phyloP scores from a whole-genome alignment of 2,329 filamentous ascomycete genomes.

The Talaromyces sp. region DNA sequence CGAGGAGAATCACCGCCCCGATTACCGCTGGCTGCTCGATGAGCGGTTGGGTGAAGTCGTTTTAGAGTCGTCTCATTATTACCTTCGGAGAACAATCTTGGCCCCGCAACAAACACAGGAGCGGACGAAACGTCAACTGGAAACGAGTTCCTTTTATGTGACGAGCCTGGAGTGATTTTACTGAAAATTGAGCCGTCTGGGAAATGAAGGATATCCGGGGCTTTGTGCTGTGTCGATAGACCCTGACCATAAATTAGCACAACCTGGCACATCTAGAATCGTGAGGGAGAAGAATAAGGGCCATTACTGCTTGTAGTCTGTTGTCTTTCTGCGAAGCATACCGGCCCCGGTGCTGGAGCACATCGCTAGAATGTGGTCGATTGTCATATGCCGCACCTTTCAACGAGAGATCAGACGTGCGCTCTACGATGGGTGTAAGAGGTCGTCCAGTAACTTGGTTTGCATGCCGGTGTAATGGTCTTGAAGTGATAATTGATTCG shows the following conservation, averaged over 20 bases:
- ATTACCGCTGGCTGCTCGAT: slow-evolving; percentile 20
- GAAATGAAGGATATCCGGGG: slow-evolving; percentile 24
- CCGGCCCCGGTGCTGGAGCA: not conserved
- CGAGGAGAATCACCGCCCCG: slow-evolving; percentile 24
- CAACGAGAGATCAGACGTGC: not conserved
- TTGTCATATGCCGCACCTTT: not conserved
- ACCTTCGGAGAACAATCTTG: slow-evolving; percentile 23
- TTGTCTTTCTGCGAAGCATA: not conserved
- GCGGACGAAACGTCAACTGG: slow-evolving; percentile 23
- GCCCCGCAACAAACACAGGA: slow-evolving; percentile 34
- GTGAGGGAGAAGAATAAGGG: not conserved
- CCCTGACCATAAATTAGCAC: slow-evolving; percentile 24
- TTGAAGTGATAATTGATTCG: not conserved
- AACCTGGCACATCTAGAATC: not conserved
- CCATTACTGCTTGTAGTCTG: slow-evolving; percentile 11
- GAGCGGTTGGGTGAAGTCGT: slow-evolving; percentile 21
- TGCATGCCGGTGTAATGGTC: not conserved
- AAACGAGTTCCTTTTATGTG: slow-evolving; percentile 22
- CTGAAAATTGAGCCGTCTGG: slow-evolving; percentile 25
- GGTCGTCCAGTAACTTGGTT: not conserved
- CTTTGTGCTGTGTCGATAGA: slow-evolving; percentile 21
- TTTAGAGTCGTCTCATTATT: slow-evolving; percentile 20
- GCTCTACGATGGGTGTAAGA: slow-evolving; percentile 11
- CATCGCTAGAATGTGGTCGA: slow-evolving; percentile 12
- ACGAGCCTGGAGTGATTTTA: slow-evolving; percentile 21